A percentile compares a stretch with the other conserved stretches of the same genome.
phyloP scores from a whole-genome alignment of 2,329 filamentous ascomycete species.

The Sporothrix pseudoabietina region DNA sequence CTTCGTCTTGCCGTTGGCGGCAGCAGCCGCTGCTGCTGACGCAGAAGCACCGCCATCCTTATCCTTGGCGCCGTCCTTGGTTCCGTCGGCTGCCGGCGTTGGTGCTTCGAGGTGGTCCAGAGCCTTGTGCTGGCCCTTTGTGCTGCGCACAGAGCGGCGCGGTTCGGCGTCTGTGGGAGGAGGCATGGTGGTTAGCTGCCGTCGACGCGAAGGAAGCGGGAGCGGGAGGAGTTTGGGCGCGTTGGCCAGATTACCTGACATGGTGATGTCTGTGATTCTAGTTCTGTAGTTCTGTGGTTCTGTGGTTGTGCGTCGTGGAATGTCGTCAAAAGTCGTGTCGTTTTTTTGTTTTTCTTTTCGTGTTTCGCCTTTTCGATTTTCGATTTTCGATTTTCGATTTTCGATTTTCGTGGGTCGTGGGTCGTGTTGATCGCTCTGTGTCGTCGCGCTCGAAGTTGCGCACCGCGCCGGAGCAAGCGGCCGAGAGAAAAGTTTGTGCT shows the following conservation, averaged over 20 bases:
- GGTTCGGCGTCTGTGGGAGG: conserved; percentile 65
- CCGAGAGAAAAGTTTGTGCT: not conserved
- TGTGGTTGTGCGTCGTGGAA: not conserved
- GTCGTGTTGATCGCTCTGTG: not conserved
- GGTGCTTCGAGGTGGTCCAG: conserved; percentile 72
- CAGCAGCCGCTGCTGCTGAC: not conserved
- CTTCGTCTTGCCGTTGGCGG: conserved; percentile 52
- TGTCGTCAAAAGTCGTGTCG: not conserved
- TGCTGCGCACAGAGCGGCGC: conserved; percentile 90
- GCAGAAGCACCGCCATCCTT: conserved; percentile 34
- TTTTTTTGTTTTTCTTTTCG: not conserved
- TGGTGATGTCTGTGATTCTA: conserved; percentile 10
- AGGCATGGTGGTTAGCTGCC: not conserved
- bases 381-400: too few relatives aligned
- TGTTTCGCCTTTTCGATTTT: not conserved
- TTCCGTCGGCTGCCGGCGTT: not conserved
- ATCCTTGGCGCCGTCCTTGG: not conserved
- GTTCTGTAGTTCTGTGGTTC: not conserved
- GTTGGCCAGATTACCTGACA: conserved; percentile 31
- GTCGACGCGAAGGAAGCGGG: not conserved
- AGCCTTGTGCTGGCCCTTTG: conserved; percentile 94
- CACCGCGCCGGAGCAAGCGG: conserved; percentile 8
- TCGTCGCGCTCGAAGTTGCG: not conserved
- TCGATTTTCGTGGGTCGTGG: not conserved
- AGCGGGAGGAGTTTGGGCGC: not conserved